Evolutionary conservation across 495 filamentous ascomycete genomes (phyloP).

Genomic region (Tuber calosporum): DNA sequence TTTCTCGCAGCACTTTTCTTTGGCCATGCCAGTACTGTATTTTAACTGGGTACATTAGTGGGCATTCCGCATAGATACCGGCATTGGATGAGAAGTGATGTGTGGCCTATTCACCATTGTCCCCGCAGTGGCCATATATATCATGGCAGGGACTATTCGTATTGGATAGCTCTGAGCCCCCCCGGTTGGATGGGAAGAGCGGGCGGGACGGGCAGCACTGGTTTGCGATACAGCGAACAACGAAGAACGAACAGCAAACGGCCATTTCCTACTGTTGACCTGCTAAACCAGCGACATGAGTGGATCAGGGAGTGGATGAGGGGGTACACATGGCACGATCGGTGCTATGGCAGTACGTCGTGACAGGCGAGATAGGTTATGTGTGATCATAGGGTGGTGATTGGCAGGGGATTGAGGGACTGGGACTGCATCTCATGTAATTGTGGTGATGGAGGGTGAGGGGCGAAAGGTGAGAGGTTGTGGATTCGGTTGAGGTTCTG

Average conservation of each 20-base stretch:
- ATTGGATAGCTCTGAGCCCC: not conserved
- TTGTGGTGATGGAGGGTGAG: slow-evolving; percentile 4
- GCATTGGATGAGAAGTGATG: not conserved
- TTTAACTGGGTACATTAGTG: not conserved
- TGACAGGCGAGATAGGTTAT: not conserved
- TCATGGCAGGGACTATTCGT: not conserved
- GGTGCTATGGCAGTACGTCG: not conserved
- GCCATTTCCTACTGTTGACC: not conserved
- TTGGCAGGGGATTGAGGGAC: not conserved
- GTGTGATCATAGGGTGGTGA: not conserved
- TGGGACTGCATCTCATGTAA: not conserved
- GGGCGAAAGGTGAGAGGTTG: not conserved
- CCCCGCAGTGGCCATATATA: not conserved
- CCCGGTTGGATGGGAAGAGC: not conserved
- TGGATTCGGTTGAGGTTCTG: not conserved
- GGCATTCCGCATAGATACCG: not conserved
- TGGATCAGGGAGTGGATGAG: not conserved
- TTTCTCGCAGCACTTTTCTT: not conserved
- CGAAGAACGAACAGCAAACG: not conserved
- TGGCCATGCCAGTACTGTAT: not conserved
- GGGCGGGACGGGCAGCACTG: not conserved
- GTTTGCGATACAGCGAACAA: not conserved
- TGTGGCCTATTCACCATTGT: not conserved
- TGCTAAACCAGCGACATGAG: not conserved
- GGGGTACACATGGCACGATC: not conserved